Evolutionary conservation across 2,329 filamentous ascomycete genomes (phyloP).

Genomic region (Penicillium sp.): DNA sequence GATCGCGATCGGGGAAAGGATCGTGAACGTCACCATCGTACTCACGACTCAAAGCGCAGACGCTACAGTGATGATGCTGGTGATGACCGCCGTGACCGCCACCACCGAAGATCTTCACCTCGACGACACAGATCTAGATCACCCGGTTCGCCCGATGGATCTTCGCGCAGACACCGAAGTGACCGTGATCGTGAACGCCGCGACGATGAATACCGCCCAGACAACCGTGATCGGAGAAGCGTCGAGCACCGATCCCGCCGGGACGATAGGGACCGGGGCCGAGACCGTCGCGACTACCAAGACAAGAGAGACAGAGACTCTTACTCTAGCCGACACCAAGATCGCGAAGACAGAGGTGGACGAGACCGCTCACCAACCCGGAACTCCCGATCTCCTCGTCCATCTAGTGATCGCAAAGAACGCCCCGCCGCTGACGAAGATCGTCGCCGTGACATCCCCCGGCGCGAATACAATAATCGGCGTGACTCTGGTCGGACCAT

Average conservation of each 20-base stretch:
- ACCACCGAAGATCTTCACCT: constrained; percentile 20
- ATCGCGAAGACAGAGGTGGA: constrained; percentile 26
- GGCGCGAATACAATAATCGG: constrained; percentile 25
- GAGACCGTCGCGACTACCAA: constrained; percentile 17
- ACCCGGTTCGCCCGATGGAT: constrained; percentile 24
- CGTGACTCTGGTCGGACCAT: constrained; percentile 18
- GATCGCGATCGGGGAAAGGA: constrained; percentile 19
- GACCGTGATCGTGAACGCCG: constrained; percentile 24
- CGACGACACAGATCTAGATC: constrained; percentile 28
- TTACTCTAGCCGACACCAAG: constrained; percentile 20
- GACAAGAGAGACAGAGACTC: constrained; percentile 24
- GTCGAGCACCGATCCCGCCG: constrained; percentile 12
- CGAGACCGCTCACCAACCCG: constrained; percentile 24
- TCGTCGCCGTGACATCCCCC: constrained; percentile 19
- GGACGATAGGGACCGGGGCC: constrained; percentile 14
- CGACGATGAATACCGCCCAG: constrained; percentile 5
- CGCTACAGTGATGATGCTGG: constrained; percentile 26
- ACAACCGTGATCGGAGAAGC: constrained; percentile 13
- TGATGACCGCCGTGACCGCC: constrained; percentile 22
- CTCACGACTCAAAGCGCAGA: constrained; percentile 24
- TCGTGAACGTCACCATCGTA: constrained; percentile 22
- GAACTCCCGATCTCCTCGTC: constrained; percentile 25
- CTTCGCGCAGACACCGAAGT: constrained; percentile 25
- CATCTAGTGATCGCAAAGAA: constrained; percentile 14
- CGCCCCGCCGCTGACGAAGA: constrained; percentile 11